Conservation (phyloP, 441 rosid species). For the Croton laevigatus region DNA sequence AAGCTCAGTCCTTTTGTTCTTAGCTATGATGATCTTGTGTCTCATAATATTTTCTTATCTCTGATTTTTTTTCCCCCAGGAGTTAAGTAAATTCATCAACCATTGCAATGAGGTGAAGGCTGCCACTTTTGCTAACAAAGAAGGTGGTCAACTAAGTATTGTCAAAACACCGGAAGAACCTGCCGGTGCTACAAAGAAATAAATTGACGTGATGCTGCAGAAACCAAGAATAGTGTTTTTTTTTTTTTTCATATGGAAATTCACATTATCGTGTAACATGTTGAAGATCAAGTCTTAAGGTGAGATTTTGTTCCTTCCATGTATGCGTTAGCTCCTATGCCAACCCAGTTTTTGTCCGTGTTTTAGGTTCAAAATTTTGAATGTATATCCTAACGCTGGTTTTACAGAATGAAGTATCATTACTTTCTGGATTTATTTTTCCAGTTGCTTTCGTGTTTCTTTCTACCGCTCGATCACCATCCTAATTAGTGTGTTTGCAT, state of each 20-base stretch:
- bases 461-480: too few relatives aligned
- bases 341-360: background rate
- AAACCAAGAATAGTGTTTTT: background rate
- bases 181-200: conserved; percentile 31
- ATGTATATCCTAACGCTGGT: background rate
- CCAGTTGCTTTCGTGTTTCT: too few relatives aligned
- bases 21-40: background rate
- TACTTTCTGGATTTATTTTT: too few relatives aligned
- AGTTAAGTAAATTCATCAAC: conserved; percentile 78
- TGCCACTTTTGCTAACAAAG: conserved; percentile 74
- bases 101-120: conserved; percentile 82
- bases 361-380: conserved; percentile 4
- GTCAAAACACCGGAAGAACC: conserved; percentile 45
- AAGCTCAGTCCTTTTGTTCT: background rate
- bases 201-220: background rate
- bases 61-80: conserved; percentile 38
- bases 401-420: background rate
- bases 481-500: too few relatives aligned
- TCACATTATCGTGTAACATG: background rate
- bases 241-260: background rate
- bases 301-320: background rate
- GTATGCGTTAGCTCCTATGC: background rate
- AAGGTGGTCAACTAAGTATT: conserved; percentile 73
- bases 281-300: background rate
- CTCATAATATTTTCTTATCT: conserved; percentile 9